These are phyloP conservation scores for Pezicula radicicola DNA, from an alignment of 2,329 filamentous ascomycete species.

Conservation along the genomic window DNA sequence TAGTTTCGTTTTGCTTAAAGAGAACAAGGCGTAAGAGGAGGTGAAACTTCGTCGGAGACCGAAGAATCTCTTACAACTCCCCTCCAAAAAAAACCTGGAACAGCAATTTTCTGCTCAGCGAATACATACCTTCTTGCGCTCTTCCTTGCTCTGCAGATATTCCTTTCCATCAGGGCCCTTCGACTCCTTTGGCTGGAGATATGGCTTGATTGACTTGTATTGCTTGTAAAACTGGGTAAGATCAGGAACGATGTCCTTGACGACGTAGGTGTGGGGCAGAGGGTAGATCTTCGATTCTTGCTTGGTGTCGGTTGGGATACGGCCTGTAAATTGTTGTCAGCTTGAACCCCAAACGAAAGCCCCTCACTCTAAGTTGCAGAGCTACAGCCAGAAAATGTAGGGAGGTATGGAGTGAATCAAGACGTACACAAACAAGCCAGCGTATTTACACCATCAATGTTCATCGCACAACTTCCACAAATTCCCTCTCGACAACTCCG, in stretches of 20 bases:
- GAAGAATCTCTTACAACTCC: too few relatives aligned
- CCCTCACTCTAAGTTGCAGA: too few relatives aligned
- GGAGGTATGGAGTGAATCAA: not conserved
- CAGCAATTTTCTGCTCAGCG: conserved; percentile 64
- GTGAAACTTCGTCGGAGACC: too few relatives aligned
- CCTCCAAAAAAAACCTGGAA: too few relatives aligned
- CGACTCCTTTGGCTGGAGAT: conserved; percentile 86
- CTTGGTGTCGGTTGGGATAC: conserved; percentile 80
- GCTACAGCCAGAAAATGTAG: not conserved
- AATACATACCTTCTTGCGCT: conserved; percentile 94
- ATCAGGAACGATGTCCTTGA: conserved; percentile 98
- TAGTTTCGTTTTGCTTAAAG: too few relatives aligned
- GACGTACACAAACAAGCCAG: conserved; percentile 92
- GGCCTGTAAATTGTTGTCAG: conserved; percentile 54
- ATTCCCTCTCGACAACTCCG: conserved; percentile 97
- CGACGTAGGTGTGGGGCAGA: conserved; percentile 95
- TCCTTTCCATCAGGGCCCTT: conserved; percentile 79
- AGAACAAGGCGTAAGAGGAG: too few relatives aligned
- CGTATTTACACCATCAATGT: conserved; percentile 98
- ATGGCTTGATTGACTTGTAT: conserved; percentile 99
- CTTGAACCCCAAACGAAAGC: too few relatives aligned
- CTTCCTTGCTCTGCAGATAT: conserved; percentile 84
- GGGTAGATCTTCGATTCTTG: conserved; percentile 94
- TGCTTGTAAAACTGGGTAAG: conserved; percentile 99
- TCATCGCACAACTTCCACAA: conserved; percentile 98